Evolutionary conservation across 2,329 filamentous ascomycete genomes (phyloP), one percentile per base, ranked within the genome.

Genomic region (Penicillium glabrum): DNA sequence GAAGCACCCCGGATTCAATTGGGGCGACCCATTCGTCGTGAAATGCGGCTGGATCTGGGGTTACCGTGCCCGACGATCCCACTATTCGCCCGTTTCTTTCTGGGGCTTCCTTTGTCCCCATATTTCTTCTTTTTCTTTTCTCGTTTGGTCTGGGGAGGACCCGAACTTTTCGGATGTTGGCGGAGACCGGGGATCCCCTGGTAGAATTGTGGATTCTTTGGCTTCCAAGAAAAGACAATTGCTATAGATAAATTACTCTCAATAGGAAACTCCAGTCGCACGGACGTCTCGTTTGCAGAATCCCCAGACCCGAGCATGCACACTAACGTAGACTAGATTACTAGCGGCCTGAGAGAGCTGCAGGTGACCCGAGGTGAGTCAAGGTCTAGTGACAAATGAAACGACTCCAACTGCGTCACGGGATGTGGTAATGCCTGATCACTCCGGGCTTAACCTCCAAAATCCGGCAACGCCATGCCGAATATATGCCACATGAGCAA

Each of bases 221-320:
- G 19, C 39, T 41, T 11, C 1, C 39, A 31, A 11, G 16, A 31
- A 29, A 41, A 41, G 43, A 51, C 8, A 26, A 8, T 19, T 1
- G 19, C n/a, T 39, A 19, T 39, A n/a, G 9, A 39, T 10, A n/a
- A 19, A n/a, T 9, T 16, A n/a, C 33, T 8, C 13, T 33, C 47
- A 31, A 44, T 16, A 29, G 24, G 44, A 44, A 13, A 23, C 41
- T 29, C 27, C 11, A 35, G 45, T 61, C 61, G 62, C 64, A 65
- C 62, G 57, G 62, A 64, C 64, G 60, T 61, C 53, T 62, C 61
- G 51, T 66, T 62, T 66, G 64, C 62, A 66, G 62, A 65, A 64
- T 61, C 61, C 61, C 62, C 64, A 56, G 63, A 63, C 58, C 56
- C 29, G 57, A 56, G 48, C 53, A 61, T 54, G 53, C 59, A 48